Evolutionary conservation across 106 monocot species (phyloP).

Genomic region (Iris macrosiphon): DNA sequence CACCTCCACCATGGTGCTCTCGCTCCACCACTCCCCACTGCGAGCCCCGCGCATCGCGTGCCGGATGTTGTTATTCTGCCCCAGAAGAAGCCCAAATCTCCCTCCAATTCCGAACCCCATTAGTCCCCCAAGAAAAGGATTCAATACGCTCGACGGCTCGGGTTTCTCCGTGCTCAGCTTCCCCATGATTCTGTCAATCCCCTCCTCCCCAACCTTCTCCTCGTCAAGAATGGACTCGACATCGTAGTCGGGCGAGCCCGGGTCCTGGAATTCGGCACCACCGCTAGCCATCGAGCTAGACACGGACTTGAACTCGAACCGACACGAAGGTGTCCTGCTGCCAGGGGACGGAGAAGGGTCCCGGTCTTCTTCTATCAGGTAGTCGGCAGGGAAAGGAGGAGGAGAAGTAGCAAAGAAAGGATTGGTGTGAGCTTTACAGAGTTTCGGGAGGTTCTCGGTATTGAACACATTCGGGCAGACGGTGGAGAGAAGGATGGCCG

Average conservation of each 20-base stretch:
- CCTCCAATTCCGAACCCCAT: slow-evolving; percentile 21
- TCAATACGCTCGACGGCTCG: slow-evolving; percentile 7
- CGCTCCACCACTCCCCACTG: slow-evolving; percentile 69
- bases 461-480: slow-evolving; percentile 70
- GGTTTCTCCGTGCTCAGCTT: slow-evolving; percentile 27
- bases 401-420: slow-evolving; percentile 18
- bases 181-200: slow-evolving; percentile 89
- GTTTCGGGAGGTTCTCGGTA: slow-evolving; percentile 25
- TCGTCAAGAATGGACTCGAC: slow-evolving; percentile 83
- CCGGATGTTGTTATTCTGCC: slow-evolving; percentile 16
- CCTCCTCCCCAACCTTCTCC: slow-evolving; percentile 44
- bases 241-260: slow-evolving; percentile 31
- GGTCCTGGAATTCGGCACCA: slow-evolving; percentile 10
- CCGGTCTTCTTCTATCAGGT: slow-evolving; percentile 35
- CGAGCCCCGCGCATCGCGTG: slow-evolving; percentile 35
- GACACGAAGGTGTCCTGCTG: neutral
- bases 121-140: slow-evolving; percentile 28
- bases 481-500: slow-evolving; percentile 84
- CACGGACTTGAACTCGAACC: slow-evolving; percentile 14
- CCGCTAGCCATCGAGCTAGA: slow-evolving; percentile 3
- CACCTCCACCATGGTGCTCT: slow-evolving; percentile 43
- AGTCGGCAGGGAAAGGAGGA: slow-evolving; percentile 42
- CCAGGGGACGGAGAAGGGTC: neutral
- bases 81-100: slow-evolving; percentile 17
- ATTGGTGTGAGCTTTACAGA: slow-evolving; percentile 12